Percentiles rank a stretch among this genome's conserved stretches.
Evolutionary conservation across 306 rosid species (phyloP).

Genomic region (Echinosophora koreensis): DNA sequence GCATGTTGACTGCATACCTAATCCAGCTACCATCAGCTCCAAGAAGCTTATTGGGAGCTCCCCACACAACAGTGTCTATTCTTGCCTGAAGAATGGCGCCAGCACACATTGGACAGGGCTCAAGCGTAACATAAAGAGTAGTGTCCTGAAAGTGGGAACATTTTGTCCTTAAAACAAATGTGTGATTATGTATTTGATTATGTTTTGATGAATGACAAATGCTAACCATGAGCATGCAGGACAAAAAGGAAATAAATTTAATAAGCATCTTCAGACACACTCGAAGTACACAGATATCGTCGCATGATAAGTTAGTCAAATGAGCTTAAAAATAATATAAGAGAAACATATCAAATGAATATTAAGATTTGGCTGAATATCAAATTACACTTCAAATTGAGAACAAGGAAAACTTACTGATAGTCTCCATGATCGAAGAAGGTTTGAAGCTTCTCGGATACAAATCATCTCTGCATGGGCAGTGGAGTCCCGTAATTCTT

Average conservation of each 20-base stretch:
- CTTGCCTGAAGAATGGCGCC: conserved; percentile 98
- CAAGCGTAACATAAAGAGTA: conserved; percentile 92
- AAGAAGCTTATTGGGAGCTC: conserved; percentile 99
- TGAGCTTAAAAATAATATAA: conserved; percentile 11
- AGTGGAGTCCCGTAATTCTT: conserved; percentile 92
- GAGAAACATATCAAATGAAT: conserved; percentile 35
- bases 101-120: conserved; percentile 99
- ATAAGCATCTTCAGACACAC: neutral
- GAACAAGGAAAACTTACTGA: conserved; percentile 66
- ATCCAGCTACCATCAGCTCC: conserved; percentile 99
- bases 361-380: conserved; percentile 17
- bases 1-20: conserved; percentile 60
- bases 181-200: too few relatives aligned
- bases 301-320: neutral
- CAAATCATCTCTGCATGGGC: conserved; percentile 99
- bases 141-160: conserved; percentile 60
- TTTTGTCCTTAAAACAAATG: conserved; percentile 32
- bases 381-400: conserved; percentile 6
- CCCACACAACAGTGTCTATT: conserved; percentile 86
- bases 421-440: conserved; percentile 89
- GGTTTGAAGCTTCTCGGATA: conserved; percentile 90
- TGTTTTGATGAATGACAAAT: too few relatives aligned
- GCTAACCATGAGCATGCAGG: too few relatives aligned
- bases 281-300: neutral
- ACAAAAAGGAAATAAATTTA: too few relatives aligned